These are phyloP conservation scores for Paraphaeosphaeria sporulosa DNA, from an alignment of 2,329 filamentous ascomycete genomes.

Conservation along the genomic window DNA sequence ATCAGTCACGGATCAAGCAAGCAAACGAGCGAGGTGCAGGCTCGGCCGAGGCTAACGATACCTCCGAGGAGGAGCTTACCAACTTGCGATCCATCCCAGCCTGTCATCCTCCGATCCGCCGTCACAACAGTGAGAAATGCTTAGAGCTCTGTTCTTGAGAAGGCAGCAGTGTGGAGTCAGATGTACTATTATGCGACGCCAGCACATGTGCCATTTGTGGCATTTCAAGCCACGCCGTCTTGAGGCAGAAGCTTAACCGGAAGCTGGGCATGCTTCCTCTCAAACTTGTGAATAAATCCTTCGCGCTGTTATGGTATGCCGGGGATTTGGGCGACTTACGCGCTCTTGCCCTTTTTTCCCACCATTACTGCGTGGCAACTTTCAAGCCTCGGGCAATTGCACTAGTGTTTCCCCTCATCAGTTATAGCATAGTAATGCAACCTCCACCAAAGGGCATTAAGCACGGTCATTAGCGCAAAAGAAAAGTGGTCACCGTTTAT, in stretches of 20 bases:
- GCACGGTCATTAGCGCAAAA: background rate
- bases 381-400: no score
- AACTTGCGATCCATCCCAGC: background rate
- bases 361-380: no score
- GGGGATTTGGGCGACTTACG: background rate
- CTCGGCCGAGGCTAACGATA: slow-evolving; percentile 3
- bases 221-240: background rate
- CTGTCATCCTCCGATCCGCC: background rate
- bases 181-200: background rate
- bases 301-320: background rate
- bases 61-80: background rate
- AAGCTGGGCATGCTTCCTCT: background rate
- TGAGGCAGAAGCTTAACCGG: background rate
- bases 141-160: background rate
- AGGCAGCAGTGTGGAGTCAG: background rate
- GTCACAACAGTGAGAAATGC: background rate
- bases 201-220: background rate
- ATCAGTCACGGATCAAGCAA: slow-evolving; percentile 1
- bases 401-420: background rate
- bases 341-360: background rate
- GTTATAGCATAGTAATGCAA: background rate
- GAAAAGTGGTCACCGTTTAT: background rate
- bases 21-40: background rate
- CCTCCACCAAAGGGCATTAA: background rate
- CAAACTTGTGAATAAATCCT: background rate